A percentile compares a stretch with the other conserved stretches of the same genome.
These are phyloP conservation scores for Lachnum nothofagi DNA, from an alignment of 2,329 filamentous ascomycete species.

Conservation along the genomic window DNA sequence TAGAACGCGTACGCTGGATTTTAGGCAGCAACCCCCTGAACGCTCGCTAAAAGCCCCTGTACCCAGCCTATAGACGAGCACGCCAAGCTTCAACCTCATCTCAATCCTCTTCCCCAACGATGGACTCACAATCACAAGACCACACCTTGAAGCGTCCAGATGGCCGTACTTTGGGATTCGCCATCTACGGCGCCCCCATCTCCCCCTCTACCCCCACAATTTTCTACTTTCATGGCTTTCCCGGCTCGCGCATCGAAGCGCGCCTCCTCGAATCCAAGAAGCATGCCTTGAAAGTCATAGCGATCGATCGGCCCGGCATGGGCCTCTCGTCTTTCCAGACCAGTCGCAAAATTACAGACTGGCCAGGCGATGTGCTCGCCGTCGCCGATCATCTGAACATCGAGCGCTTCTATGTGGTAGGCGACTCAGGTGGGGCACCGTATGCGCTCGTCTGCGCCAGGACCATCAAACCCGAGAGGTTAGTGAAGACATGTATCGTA, in stretches of 20 bases:
- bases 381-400: slow-evolving; percentile 40
- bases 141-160: slow-evolving; percentile 35
- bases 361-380: slow-evolving; percentile 39
- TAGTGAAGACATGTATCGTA: slow-evolving; percentile 6
- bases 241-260: slow-evolving; percentile 38
- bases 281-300: slow-evolving; percentile 34
- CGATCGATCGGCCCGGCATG: slow-evolving; percentile 40
- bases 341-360: slow-evolving; percentile 28
- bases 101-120: no score
- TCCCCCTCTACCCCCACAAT: slow-evolving; percentile 25
- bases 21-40: no score
- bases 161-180: slow-evolving; percentile 39
- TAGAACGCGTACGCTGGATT: no score
- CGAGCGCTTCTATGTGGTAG: slow-evolving; percentile 39
- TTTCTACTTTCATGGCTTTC: slow-evolving; percentile 42
- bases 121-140: slow-evolving; percentile 3
- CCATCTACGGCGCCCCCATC: slow-evolving; percentile 34
- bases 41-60: no score
- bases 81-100: no score
- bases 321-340: slow-evolving; percentile 38
- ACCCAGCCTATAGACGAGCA: no score
- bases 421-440: slow-evolving; percentile 42
- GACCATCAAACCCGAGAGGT: slow-evolving; percentile 25
- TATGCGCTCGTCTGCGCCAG: slow-evolving; percentile 44
- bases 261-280: slow-evolving; percentile 27